A percentile compares a stretch with the other conserved stretches of the same genome.
phyloP scores from a whole-genome alignment of 257 asterid species.

The Lantana camara region DNA sequence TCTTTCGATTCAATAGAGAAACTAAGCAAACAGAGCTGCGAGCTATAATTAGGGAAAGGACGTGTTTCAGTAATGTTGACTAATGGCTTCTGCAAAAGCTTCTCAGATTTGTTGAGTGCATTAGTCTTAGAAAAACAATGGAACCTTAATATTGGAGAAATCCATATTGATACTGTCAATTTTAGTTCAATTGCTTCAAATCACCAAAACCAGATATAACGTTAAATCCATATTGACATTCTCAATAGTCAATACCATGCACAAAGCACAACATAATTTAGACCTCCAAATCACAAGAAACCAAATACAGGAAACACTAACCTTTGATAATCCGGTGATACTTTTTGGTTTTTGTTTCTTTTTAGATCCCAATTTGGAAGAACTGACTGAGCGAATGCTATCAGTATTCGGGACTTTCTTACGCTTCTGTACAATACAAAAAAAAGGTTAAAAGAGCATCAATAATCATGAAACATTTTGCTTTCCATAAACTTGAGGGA shows the following conservation, averaged over 20 bases:
- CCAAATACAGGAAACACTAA: slow-evolving; percentile 29
- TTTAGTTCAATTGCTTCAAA: too few species aligned
- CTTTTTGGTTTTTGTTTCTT: slow-evolving; percentile 63
- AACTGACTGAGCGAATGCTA: slow-evolving; percentile 37
- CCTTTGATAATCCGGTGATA: slow-evolving; percentile 69
- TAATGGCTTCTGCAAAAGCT: slow-evolving; percentile 8
- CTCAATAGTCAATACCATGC: neutral
- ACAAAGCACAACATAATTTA: neutral
- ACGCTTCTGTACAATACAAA: slow-evolving; percentile 53
- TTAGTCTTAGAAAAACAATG: slow-evolving; percentile 1
- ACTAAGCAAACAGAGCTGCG: neutral
- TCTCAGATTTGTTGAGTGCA: neutral
- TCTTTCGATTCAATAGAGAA: neutral
- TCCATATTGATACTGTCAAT: too few species aligned
- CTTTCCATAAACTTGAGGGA: slow-evolving; percentile 17
- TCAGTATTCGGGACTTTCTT: slow-evolving; percentile 46
- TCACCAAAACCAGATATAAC: too few species aligned
- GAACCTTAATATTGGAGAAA: neutral
- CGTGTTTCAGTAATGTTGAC: slow-evolving; percentile 17
- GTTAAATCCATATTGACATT: too few species aligned
- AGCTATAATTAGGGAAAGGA: slow-evolving; percentile 8
- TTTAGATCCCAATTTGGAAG: slow-evolving; percentile 56
- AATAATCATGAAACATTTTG: slow-evolving; percentile 21
- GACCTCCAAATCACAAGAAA: slow-evolving; percentile 20
- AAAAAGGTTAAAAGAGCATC: slow-evolving; percentile 23